Evolutionary conservation across 805 yeast genomes (phyloP).

Genomic region (Brettanomyces sp.): DNA sequence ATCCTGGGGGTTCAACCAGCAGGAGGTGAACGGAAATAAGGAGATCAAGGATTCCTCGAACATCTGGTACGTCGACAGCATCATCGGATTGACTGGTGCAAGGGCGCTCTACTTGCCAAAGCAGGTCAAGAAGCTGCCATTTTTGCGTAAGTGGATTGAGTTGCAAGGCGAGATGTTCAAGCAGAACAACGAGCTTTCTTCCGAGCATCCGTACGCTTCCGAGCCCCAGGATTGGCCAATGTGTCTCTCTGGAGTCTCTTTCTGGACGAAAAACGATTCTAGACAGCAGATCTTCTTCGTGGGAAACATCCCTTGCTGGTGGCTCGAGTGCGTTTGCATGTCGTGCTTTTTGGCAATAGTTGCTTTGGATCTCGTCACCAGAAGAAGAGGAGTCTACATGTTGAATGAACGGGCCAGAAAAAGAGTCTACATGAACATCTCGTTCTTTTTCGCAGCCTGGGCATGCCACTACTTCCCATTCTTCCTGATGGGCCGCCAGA

Average conservation of each 20-base stretch:
- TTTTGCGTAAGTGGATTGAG: conserved; percentile 83
- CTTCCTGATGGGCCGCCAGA: conserved; percentile 86
- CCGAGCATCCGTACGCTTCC: conserved; percentile 94
- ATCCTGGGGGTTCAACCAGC: conserved; percentile 90
- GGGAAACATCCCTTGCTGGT: conserved; percentile 89
- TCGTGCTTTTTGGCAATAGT: conserved; percentile 56
- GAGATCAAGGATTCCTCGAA: conserved; percentile 58
- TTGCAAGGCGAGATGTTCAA: conserved; percentile 82
- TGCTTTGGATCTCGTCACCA: conserved; percentile 65
- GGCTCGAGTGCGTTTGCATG: conserved; percentile 64
- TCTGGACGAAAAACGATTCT: conserved; percentile 73
- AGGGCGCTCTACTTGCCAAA: conserved; percentile 63
- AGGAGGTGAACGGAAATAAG: conserved; percentile 93
- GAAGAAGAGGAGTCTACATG: conserved; percentile 58
- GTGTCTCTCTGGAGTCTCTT: conserved; percentile 82
- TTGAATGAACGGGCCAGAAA: conserved; percentile 55
- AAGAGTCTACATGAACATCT: conserved; percentile 67
- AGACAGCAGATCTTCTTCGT: conserved; percentile 77
- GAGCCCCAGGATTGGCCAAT: conserved; percentile 90
- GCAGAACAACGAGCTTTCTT: conserved; percentile 78
- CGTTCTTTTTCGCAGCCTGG: conserved; percentile 84
- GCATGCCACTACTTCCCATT: conserved; percentile 84
- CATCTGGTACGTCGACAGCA: conserved; percentile 68
- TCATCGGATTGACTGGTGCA: conserved; percentile 52
- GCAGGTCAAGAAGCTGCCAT: conserved; percentile 52